phyloP scores from a whole-genome alignment of 2,329 filamentous ascomycete species.

The Pseudocercospora eumusae region DNA sequence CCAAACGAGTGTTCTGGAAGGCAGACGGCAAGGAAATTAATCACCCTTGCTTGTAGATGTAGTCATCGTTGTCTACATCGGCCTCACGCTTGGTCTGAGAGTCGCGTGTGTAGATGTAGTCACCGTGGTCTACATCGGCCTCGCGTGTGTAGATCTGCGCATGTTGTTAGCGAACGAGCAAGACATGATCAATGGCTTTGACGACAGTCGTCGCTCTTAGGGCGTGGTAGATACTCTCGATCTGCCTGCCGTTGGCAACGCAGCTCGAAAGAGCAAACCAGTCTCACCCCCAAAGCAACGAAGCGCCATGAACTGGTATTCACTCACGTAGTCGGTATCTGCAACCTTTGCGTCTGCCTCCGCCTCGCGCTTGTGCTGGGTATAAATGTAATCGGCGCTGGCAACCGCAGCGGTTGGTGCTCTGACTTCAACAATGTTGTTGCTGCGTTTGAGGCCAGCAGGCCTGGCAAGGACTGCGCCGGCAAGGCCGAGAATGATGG shows the following conservation, averaged over 20 bases:
- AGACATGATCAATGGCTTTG: no score
- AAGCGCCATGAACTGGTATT: neutral
- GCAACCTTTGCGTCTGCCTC: neutral
- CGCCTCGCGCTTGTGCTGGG: constrained; percentile 3
- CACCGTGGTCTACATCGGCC: neutral
- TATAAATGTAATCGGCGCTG: constrained; percentile 10
- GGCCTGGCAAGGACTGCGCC: neutral
- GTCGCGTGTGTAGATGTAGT: constrained; percentile 16
- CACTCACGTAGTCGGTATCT: neutral
- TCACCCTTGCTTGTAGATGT: neutral
- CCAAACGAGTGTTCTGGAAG: neutral
- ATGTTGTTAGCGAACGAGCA: no score
- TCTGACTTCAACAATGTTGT: constrained; percentile 12
- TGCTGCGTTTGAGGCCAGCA: neutral
- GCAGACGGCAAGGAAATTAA: neutral
- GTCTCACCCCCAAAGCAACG: no score
- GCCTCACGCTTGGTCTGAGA: constrained; percentile 2
- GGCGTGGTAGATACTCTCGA: no score
- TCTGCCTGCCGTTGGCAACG: no score
- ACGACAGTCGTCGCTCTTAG: no score
- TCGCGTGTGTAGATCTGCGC: no score
- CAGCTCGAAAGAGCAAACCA: neutral
- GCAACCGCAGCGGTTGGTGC: neutral
- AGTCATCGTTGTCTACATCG: neutral
- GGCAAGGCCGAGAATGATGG: neutral